Conservation (phyloP, 2,329 filamentous ascomycete genomes). For the Cryphonectria nitschkei region DNA sequence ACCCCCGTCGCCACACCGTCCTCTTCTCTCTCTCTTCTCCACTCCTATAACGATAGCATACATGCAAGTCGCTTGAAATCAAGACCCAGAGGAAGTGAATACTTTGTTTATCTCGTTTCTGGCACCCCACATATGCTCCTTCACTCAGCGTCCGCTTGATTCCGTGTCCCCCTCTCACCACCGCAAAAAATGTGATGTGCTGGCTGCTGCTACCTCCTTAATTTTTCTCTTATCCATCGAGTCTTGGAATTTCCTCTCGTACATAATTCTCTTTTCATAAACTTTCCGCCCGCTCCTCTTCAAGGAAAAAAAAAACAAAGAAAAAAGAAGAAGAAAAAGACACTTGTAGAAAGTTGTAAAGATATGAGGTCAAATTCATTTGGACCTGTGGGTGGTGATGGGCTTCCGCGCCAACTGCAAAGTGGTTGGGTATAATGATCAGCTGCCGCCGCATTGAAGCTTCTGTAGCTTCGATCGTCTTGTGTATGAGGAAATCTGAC, state of each 20-base stretch:
- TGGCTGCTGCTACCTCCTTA: neutral
- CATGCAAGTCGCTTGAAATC: conserved; percentile 14
- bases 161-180: neutral
- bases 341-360: conserved; percentile 8
- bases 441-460: conserved; percentile 3
- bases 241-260: conserved; percentile 16
- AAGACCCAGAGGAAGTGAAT: neutral
- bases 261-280: conserved; percentile 9
- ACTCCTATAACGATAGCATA: conserved; percentile 8
- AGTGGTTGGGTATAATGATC: conserved; percentile 17
- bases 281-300: neutral
- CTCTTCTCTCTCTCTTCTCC: neutral
- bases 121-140: conserved; percentile 9
- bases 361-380: neutral
- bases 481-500: neutral
- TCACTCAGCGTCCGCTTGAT: neutral
- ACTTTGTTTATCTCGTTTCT: neutral
- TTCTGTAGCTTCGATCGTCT: neutral
- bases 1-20: neutral
- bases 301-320: neutral
- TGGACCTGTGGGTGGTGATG: neutral
- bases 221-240: neutral
- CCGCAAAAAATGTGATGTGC: neutral
- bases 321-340: neutral
- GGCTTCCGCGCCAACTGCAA: neutral